A percentile compares a stretch with the other conserved stretches of the same genome.
Evolutionary conservation across 495 filamentous ascomycete genomes (phyloP).

Genomic region (Hypoxylon trugodes): DNA sequence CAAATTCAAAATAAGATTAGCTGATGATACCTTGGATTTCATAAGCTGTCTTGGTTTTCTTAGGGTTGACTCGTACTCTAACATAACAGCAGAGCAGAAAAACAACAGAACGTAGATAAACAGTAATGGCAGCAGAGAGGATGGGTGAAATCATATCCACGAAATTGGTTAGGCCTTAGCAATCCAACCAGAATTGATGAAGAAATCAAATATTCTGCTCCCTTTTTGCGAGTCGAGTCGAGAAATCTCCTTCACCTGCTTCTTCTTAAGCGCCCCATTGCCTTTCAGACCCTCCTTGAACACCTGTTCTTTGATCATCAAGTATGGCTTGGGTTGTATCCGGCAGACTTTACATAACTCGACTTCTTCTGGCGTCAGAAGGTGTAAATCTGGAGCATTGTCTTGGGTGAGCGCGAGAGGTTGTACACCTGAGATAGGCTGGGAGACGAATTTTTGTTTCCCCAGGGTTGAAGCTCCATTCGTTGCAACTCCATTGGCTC

Average conservation of each 20-base stretch:
- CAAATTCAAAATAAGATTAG: too few relatives aligned
- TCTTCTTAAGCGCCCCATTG: slow-evolving; percentile 89
- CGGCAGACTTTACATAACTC: slow-evolving; percentile 85
- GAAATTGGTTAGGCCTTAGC: slow-evolving; percentile 67
- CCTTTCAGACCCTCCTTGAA: slow-evolving; percentile 88
- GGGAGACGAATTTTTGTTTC: slow-evolving; percentile 53
- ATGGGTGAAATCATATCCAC: too few relatives aligned
- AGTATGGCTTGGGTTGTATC: slow-evolving; percentile 89
- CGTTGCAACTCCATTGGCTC: slow-evolving; percentile 50
- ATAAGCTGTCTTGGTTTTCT: too few relatives aligned
- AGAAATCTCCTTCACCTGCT: slow-evolving; percentile 73
- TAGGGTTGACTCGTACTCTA: too few relatives aligned
- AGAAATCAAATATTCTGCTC: slow-evolving; percentile 87
- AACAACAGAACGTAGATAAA: background rate
- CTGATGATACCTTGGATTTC: too few relatives aligned
- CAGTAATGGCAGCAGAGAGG: too few relatives aligned
- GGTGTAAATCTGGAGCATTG: slow-evolving; percentile 81
- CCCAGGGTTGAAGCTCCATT: slow-evolving; percentile 48
- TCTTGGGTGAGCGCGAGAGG: slow-evolving; percentile 78
- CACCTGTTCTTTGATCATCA: slow-evolving; percentile 90
- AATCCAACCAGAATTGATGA: slow-evolving; percentile 92
- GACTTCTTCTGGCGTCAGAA: slow-evolving; percentile 83
- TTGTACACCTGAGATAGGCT: slow-evolving; percentile 63
- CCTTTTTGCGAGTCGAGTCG: slow-evolving; percentile 62
- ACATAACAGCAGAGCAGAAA: background rate